These are phyloP conservation scores for Podospora anserina DNA, from an alignment of 495 filamentous ascomycete genomes.

Conservation along the genomic window DNA sequence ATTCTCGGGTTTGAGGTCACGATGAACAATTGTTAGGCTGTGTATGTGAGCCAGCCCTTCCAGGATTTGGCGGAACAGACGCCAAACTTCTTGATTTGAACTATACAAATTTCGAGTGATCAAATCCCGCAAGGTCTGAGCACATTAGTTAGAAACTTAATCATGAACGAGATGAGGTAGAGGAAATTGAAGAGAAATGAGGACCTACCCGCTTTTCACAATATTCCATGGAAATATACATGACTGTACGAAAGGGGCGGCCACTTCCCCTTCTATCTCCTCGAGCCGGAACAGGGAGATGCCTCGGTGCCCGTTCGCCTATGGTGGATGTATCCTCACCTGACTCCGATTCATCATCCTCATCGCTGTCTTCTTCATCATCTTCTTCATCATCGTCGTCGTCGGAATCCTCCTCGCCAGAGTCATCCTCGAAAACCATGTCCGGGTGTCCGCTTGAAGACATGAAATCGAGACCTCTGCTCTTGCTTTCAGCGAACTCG, in stretches of 20 bases:
- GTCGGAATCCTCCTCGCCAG: constrained; percentile 46
- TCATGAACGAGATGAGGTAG: constrained; percentile 2
- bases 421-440: constrained; percentile 76
- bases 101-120: constrained; percentile 71
- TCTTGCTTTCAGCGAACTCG: constrained; percentile 64
- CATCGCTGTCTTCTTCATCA: constrained; percentile 30
- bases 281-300: constrained; percentile 22
- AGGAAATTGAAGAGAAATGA: not conserved
- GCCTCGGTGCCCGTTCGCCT: constrained; percentile 12
- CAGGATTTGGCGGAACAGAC: constrained; percentile 84
- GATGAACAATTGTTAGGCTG: constrained; percentile 85
- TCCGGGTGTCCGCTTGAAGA: constrained; percentile 78
- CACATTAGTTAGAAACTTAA: constrained; percentile 1
- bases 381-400: constrained; percentile 33
- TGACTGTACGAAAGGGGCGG: constrained; percentile 39
- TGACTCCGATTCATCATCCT: constrained; percentile 23
- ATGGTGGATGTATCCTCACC: constrained; percentile 27
- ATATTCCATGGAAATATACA: constrained; percentile 80
- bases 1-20: constrained; percentile 97
- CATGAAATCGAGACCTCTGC: constrained; percentile 88
- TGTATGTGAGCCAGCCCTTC: constrained; percentile 92
- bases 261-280: constrained; percentile 30
- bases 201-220: constrained; percentile 79
- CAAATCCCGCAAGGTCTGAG: constrained; percentile 81
- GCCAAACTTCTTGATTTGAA: constrained; percentile 76